A percentile compares a stretch with the other conserved stretches of the same genome.
phyloP scores from a whole-genome alignment of 768 basidiomycete species.

The Xerocomellus intermedius region DNA sequence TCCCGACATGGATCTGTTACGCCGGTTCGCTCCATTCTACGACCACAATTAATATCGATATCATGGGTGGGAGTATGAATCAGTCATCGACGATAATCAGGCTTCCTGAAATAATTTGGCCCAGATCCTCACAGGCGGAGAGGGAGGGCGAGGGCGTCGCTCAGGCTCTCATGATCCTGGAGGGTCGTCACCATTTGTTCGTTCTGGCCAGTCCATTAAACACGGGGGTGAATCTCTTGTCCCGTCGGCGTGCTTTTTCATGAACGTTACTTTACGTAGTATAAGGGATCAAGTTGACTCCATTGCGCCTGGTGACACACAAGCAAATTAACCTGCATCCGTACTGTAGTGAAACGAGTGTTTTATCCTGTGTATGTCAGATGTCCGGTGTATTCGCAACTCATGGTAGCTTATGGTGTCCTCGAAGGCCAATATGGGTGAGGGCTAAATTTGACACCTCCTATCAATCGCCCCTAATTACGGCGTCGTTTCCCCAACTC shows the following conservation, averaged over 20 bases:
- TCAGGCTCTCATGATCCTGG: background rate
- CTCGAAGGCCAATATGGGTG: background rate
- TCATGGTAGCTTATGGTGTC: too few species aligned
- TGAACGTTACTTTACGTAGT: background rate
- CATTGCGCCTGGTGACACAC: background rate
- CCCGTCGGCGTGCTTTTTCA: background rate
- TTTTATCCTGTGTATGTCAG: background rate
- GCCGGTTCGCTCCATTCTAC: slow-evolving; percentile 1
- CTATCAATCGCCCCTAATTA: slow-evolving; percentile 19
- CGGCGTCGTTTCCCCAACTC: background rate
- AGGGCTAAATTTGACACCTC: slow-evolving; percentile 10
- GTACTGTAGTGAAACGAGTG: background rate
- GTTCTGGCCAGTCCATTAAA: background rate
- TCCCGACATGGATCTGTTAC: slow-evolving; percentile 7
- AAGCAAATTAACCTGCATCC: too few species aligned
- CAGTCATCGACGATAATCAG: background rate
- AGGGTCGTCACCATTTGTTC: background rate
- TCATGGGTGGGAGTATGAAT: background rate
- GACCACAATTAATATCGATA: background rate
- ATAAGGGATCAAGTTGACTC: background rate
- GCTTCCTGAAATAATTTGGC: background rate
- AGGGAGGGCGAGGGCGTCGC: background rate
- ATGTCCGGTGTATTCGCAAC: background rate
- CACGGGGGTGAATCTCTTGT: background rate
- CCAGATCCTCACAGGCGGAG: background rate